These are phyloP conservation scores for Haplosporangium sp. DNA, from an alignment of 371 early-diverging fungal species.

Conservation along the genomic window DNA sequence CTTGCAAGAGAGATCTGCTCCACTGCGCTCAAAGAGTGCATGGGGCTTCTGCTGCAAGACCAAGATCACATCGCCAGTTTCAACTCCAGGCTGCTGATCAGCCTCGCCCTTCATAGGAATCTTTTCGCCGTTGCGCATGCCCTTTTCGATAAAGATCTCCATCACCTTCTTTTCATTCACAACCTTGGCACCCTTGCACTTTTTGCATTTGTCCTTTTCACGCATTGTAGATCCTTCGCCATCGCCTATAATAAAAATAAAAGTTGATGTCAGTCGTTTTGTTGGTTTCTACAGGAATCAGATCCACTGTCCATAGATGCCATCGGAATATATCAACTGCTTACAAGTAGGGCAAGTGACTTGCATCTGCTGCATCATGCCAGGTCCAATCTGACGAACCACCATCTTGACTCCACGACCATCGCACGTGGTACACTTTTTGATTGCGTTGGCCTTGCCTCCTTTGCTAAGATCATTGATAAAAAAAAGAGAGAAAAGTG, in stretches of 20 bases:
- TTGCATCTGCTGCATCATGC: slow-evolving; percentile 97
- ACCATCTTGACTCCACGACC: slow-evolving; percentile 92
- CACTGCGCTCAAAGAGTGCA: slow-evolving; percentile 79
- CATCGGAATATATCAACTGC: slow-evolving; percentile 4
- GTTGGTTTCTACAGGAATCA: too few relatives aligned
- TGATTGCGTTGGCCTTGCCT: slow-evolving; percentile 78
- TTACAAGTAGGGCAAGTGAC: slow-evolving; percentile 73
- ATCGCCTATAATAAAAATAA: slow-evolving; percentile 61
- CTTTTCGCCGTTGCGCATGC: slow-evolving; percentile 91
- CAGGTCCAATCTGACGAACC: slow-evolving; percentile 94
- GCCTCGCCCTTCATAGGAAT: slow-evolving; percentile 92
- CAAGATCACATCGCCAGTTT: slow-evolving; percentile 91
- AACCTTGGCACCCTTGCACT: slow-evolving; percentile 87
- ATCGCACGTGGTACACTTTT: slow-evolving; percentile 83
- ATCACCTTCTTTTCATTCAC: slow-evolving; percentile 86
- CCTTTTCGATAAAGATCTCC: slow-evolving; percentile 92
- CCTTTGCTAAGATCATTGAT: slow-evolving; percentile 67
- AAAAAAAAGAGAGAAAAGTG: background rate
- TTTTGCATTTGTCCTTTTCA: slow-evolving; percentile 90
- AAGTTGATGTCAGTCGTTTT: background rate
- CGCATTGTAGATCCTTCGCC: slow-evolving; percentile 80
- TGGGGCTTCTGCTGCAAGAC: slow-evolving; percentile 88
- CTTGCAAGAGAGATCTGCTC: slow-evolving; percentile 79
- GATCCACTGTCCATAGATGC: too few relatives aligned
- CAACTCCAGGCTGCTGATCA: slow-evolving; percentile 84